A percentile compares a stretch with the other conserved stretches of the same genome.
phyloP scores from a whole-genome alignment of 2,329 filamentous ascomycete species.

The Scedosporium apiospermum region DNA sequence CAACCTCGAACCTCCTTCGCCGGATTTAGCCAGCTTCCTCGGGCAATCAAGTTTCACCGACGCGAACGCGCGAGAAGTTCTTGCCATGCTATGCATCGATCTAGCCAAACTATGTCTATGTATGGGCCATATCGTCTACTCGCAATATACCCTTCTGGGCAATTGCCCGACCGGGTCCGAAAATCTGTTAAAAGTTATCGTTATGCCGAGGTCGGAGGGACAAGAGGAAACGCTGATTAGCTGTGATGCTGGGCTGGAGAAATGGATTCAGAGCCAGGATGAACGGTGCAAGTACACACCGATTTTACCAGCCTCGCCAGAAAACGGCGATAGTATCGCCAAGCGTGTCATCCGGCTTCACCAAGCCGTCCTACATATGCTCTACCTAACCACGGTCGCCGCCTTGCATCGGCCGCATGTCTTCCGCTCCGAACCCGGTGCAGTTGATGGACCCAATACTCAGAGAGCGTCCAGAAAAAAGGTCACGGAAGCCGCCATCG shows the following conservation, averaged over 20 bases:
- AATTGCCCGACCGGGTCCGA: too few relatives aligned
- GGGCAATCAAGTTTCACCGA: conserved; percentile 61
- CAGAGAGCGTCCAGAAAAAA: conserved; percentile 70
- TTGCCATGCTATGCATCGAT: too few relatives aligned
- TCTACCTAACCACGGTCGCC: conserved; percentile 85
- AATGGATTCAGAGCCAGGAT: too few relatives aligned
- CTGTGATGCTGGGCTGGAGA: too few relatives aligned
- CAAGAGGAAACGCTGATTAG: too few relatives aligned
- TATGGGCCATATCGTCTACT: too few relatives aligned
- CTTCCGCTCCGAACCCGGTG: conserved; percentile 59
- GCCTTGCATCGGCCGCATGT: conserved; percentile 88
- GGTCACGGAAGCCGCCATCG: conserved; percentile 72
- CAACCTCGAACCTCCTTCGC: conserved; percentile 60
- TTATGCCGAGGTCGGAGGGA: too few relatives aligned
- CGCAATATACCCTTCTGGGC: too few relatives aligned
- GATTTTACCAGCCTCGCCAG: conserved; percentile 60
- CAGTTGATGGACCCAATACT: conserved; percentile 83
- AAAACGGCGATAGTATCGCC: conserved; percentile 50
- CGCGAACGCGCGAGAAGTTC: too few relatives aligned
- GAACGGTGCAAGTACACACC: too few relatives aligned
- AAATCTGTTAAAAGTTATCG: too few relatives aligned
- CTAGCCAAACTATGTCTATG: too few relatives aligned
- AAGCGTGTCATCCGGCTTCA: conserved; percentile 57
- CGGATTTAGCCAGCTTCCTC: conserved; percentile 59
- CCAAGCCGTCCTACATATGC: conserved; percentile 81